Evolutionary conservation across 176 grass and related monocot genomes (phyloP), one percentile per base, ranked within the genome.

Genomic region (Oryza glaberrima): DNA sequence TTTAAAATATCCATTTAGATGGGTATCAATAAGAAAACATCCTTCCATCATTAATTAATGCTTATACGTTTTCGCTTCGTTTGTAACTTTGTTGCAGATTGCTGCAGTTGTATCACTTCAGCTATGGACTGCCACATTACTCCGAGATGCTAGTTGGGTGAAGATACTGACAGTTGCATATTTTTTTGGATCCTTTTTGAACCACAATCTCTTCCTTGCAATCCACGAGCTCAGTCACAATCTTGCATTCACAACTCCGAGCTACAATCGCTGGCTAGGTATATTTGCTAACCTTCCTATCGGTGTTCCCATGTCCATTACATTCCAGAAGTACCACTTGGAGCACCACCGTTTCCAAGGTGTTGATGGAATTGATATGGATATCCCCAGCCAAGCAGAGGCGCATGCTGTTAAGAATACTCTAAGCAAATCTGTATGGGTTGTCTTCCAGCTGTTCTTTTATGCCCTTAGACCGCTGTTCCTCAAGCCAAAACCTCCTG

Each of bases 151-250:
- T 64, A 82, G 92, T 82, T 96, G 94, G 97, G 20, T 86, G 72
- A 96, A 94, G 87, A 89, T 99, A 3, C 70, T 94, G 78, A 70
- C 20, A 8, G 47, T 96, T 8, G 88, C 94, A 73, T 99, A 99
- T 69, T 96, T 99, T 84, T 99, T 99, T 3, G 97, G 97, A 35
- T 94, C 97, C 68, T 99, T 99, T 56, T 84, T 99, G 49, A 99
- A 99, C 84, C 94, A 99, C 84, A 99, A 99, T 34, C 90, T 99
- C 68, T 99, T 99, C 88, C 84, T 99, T 11, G 97, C 94, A 16
- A 99, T 96, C 73, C 97, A 99, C 12, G 94, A 99, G 25, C 91
- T 99, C 54, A 94, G 93, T 88, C 97, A 99, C 92, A 99, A 99
- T 35, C 97, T 99, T 2, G 97, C 97, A 47, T 99, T 99, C 81